These are phyloP conservation scores for Halteria grandinella DNA, from an alignment of 73 alveolate genomes.

Conservation along the genomic window DNA sequence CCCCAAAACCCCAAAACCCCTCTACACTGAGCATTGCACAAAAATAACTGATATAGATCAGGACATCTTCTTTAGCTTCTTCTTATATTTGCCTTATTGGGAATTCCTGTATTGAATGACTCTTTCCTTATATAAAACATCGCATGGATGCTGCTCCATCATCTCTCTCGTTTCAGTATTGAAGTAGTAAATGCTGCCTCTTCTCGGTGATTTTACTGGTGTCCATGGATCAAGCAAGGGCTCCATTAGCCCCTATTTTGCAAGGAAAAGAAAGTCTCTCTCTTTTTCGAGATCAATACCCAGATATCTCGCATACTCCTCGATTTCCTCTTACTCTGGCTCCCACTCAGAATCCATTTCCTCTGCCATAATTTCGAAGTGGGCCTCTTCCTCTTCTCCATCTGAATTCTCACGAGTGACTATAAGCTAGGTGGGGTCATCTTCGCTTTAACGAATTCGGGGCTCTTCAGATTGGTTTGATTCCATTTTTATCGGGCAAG, in stretches of 20 bases:
- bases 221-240: slow-evolving; percentile 54
- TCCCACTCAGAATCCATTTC: neutral
- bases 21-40: no score
- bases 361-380: neutral
- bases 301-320: slow-evolving; percentile 28
- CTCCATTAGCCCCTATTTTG: slow-evolving; percentile 28
- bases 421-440: no score
- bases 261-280: slow-evolving; percentile 30
- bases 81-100: no score
- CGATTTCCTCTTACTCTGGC: slow-evolving; percentile 11
- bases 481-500: no score
- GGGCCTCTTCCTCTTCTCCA: neutral
- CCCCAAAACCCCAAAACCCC: no score
- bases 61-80: no score
- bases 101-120: no score
- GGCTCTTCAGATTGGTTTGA: no score
- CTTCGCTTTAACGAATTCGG: no score
- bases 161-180: slow-evolving; percentile 75
- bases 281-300: slow-evolving; percentile 49
- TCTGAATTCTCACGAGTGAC: neutral
- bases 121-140: slow-evolving; percentile 79
- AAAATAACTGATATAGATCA: no score
- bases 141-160: slow-evolving; percentile 89
- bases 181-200: slow-evolving; percentile 77
- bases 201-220: slow-evolving; percentile 2